These are phyloP conservation scores for Exophiala sp. DNA, from an alignment of 2,329 filamentous ascomycete species.

Conservation along the genomic window DNA sequence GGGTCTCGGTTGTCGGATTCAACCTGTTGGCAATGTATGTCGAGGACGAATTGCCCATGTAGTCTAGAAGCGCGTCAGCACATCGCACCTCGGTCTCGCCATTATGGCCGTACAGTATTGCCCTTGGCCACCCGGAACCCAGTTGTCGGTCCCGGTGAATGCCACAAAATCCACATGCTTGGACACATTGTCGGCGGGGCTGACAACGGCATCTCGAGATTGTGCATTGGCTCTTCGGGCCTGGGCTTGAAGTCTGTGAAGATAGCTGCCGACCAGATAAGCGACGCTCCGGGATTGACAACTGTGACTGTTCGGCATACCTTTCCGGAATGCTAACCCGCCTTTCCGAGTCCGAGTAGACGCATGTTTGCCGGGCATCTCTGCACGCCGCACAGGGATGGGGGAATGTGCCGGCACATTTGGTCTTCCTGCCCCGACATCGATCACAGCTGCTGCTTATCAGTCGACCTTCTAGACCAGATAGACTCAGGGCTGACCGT, in stretches of 20 bases:
- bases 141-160: conserved; percentile 33
- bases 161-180: conserved; percentile 32
- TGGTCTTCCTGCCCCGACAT: conserved; percentile 35
- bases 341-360: conserved; percentile 37
- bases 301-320: conserved; percentile 23
- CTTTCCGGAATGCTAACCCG: conserved; percentile 35
- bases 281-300: neutral
- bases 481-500: conserved; percentile 17
- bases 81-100: conserved; percentile 11
- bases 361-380: conserved; percentile 32
- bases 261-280: conserved; percentile 27
- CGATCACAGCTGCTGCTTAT: conserved; percentile 31
- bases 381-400: conserved; percentile 34
- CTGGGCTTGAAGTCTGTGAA: conserved; percentile 34
- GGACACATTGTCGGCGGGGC: conserved; percentile 31
- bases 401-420: conserved; percentile 35
- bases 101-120: conserved; percentile 29
- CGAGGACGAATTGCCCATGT: conserved; percentile 34
- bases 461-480: too few species aligned
- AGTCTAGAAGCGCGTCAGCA: conserved; percentile 35
- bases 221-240: conserved; percentile 27
- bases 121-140: conserved; percentile 33
- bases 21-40: conserved; percentile 35
- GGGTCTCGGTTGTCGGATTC: conserved; percentile 31
- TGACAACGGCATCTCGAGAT: conserved; percentile 1